Percentiles rank a stretch among this genome's conserved stretches.
Conservation (phyloP, 129 eudicot species). For the Rutidosis leptorrhynchoides region DNA sequence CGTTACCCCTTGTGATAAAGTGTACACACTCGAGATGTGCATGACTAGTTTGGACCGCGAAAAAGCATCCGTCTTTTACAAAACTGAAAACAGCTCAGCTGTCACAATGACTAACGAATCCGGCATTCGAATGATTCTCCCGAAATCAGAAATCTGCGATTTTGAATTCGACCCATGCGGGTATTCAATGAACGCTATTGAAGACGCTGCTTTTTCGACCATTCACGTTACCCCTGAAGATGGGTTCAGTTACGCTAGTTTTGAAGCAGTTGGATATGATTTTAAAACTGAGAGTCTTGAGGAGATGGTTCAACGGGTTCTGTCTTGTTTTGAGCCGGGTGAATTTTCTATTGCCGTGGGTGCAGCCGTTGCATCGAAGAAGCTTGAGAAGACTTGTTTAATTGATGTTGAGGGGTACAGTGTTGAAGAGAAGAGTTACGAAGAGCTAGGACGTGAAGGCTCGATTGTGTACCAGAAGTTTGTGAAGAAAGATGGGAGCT, state of each 20-base stretch:
- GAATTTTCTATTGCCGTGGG: constrained; percentile 81
- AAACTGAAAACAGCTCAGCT: constrained; percentile 48
- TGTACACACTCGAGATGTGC: constrained; percentile 83
- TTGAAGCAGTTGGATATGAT: constrained; percentile 83
- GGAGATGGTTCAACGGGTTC: constrained; percentile 53
- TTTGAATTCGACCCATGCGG: constrained; percentile 97
- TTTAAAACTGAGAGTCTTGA: constrained; percentile 33
- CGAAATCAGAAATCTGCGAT: constrained; percentile 70
- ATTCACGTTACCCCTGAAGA: constrained; percentile 91
- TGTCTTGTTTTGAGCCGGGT: constrained; percentile 66
- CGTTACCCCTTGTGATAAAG: constrained; percentile 27
- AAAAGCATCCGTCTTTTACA: constrained; percentile 78
- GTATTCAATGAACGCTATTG: constrained; percentile 86
- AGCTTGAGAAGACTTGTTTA: constrained; percentile 27
- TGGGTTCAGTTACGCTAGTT: constrained; percentile 93
- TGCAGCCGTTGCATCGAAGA: constrained; percentile 40
- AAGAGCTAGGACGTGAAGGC: constrained; percentile 66
- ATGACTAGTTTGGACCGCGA: constrained; percentile 79
- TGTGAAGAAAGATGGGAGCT: constrained; percentile 34
- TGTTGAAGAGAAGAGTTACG: constrained; percentile 41
- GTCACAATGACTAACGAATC: constrained; percentile 57
- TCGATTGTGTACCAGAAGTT: constrained; percentile 63
- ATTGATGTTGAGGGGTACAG: constrained; percentile 47
- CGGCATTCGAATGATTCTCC: constrained; percentile 64
- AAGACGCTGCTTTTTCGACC: constrained; percentile 67